Evolutionary conservation across 139 green algal genomes (phyloP).

Genomic region (Gonium pectorale): DNA sequence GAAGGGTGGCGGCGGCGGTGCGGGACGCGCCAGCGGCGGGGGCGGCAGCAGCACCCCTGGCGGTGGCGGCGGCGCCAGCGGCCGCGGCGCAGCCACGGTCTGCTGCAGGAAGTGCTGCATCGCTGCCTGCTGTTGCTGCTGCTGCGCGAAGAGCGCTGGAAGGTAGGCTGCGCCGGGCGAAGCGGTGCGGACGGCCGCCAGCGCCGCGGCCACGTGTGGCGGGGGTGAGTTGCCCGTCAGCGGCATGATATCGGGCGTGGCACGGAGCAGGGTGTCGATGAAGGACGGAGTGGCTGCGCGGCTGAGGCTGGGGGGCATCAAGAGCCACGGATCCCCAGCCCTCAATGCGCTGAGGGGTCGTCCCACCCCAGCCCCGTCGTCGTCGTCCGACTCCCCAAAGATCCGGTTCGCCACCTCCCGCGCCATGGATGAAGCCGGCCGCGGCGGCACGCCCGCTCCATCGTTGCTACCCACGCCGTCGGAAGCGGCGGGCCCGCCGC

Average conservation of each 20-base stretch:
- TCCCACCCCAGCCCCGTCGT: not conserved
- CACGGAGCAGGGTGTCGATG: slow-evolving; percentile 15
- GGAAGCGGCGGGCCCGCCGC: not conserved
- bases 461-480: not conserved
- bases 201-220: slow-evolving; percentile 8
- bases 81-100: not conserved
- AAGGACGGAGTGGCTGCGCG: slow-evolving; percentile 30
- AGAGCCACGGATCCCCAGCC: slow-evolving; percentile 10
- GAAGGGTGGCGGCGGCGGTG: not conserved
- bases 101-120: slow-evolving; percentile 15
- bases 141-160: slow-evolving; percentile 6
- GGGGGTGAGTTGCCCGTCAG: slow-evolving; percentile 2
- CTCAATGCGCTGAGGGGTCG: slow-evolving; percentile 18
- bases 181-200: slow-evolving; percentile 1
- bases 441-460: not conserved
- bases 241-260: slow-evolving; percentile 25
- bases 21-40: not conserved
- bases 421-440: slow-evolving; percentile 34
- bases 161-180: slow-evolving; percentile 32
- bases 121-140: not conserved
- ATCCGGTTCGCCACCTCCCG: slow-evolving; percentile 41
- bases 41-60: not conserved
- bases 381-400: slow-evolving; percentile 40
- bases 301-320: slow-evolving; percentile 20
- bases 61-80: not conserved